Evolutionary conservation across 2,329 filamentous ascomycete genomes (phyloP), one percentile per base, ranked within the genome.

Genomic region (Pyrenophora seminiperda): DNA sequence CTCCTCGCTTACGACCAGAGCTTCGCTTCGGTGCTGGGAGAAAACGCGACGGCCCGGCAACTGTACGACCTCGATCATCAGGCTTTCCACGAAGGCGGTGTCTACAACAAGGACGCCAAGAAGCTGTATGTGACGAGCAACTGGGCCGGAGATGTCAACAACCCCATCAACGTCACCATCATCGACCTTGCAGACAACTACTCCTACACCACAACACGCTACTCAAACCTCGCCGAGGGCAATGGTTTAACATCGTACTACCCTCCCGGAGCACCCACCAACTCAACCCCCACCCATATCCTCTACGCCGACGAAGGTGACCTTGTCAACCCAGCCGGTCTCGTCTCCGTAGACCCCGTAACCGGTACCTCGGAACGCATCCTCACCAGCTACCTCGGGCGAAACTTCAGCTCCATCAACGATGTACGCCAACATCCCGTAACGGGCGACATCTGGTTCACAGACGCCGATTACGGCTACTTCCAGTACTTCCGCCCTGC

Each of bases 371-470:
- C 75, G 4, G 63, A 63, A 5, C 70, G 66, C 4, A 62, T 81
- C 17, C 53, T 80, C 13, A 79, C 77, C 50, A 77, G 75, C 57
- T 80, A 74, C 63, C 76, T 75, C 40, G 78, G 78, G 20, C 75
- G 73, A 60, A 76, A 77, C 64, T 75, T 79, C 60, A 73, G 70
- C 54, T 69, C 65, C 18, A 57, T 77, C 42, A 75, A 79, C 59
- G 77, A 79, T 48, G 63, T 75, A 5, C 65, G 70, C 20, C 68
- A 73, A 43, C 72, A 78, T 34, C 73, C 76, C 24, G 56, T 64
- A 4, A 74, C 73, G 1, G 76, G 76, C 38, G 74, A 78, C 33
- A 66, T 81, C 33, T 81, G 78, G 76, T 80, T 81, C 65, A 80
- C 78, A 1, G 78, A 80, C 54, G 73, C 76, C 5, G 62, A 68